Conservation (phyloP, 805 yeast species). For the Candida bentonensis region DNA sequence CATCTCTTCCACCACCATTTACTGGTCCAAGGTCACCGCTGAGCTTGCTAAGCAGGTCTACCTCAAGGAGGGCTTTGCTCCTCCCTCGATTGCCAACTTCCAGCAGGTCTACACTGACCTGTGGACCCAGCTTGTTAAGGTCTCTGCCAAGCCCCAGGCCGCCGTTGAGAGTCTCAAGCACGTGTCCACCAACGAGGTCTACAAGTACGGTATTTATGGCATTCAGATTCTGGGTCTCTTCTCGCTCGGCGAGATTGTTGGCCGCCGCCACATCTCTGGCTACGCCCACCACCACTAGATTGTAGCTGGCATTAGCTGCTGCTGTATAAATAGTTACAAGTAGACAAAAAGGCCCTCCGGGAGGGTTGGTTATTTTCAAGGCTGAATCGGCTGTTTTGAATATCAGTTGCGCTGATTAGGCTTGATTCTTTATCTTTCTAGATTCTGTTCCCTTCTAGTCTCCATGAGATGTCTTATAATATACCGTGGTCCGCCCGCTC, state of each 20-base stretch:
- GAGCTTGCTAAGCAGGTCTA: conserved; percentile 67
- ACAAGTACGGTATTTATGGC: conserved; percentile 60
- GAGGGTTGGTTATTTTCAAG: too few species aligned
- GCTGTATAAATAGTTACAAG: too few species aligned
- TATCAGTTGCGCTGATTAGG: too few species aligned
- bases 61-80: conserved; percentile 84
- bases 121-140: conserved; percentile 24
- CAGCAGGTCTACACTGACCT: conserved; percentile 53
- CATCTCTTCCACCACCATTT: conserved; percentile 43
- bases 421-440: too few species aligned
- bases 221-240: conserved; percentile 83
- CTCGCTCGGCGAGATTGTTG: conserved; percentile 89
- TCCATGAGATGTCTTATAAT: too few species aligned
- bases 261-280: conserved; percentile 88
- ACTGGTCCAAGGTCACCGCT: conserved; percentile 60
- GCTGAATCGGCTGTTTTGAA: too few species aligned
- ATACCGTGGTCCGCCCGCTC: too few species aligned
- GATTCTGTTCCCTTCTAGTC: too few species aligned
- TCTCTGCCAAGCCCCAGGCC: conserved; percentile 46
- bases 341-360: too few species aligned
- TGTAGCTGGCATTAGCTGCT: neutral
- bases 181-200: conserved; percentile 40
- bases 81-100: conserved; percentile 70
- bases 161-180: conserved; percentile 32
- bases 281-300: conserved; percentile 34